phyloP scores from a whole-genome alignment of 2,329 filamentous ascomycete species.

The Venturia pyrina region DNA sequence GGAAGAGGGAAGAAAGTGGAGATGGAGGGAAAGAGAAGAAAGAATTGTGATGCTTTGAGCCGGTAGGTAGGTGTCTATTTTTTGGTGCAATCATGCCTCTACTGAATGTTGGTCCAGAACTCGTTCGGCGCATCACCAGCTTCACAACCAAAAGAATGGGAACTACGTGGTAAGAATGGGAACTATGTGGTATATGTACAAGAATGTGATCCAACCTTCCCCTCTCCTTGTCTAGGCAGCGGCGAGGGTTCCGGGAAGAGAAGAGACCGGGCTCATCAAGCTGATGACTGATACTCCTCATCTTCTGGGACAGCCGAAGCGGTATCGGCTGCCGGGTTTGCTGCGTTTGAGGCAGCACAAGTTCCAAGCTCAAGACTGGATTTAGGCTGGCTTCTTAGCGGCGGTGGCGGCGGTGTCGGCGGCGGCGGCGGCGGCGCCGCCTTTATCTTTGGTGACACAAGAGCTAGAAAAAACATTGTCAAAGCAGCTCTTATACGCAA shows the following conservation, averaged over 20 bases:
- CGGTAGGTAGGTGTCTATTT: neutral
- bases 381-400: neutral
- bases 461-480: neutral
- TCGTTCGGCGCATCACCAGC: too few species aligned
- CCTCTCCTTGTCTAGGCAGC: neutral
- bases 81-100: neutral
- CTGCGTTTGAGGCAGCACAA: neutral
- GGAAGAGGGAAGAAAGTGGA: conserved; percentile 51
- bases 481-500: neutral
- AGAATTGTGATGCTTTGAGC: neutral
- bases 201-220: neutral
- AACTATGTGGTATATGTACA: neutral
- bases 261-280: neutral
- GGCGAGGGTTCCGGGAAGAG: neutral
- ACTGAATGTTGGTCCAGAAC: neutral
- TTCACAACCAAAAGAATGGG: too few species aligned
- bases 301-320: too few species aligned
- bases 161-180: too few species aligned
- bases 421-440: too few species aligned
- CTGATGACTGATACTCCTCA: neutral
- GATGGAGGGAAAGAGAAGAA: conserved; percentile 19
- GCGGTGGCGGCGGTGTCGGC: neutral
- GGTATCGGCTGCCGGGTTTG: neutral
- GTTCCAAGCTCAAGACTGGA: too few species aligned
- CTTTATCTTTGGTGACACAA: neutral